Base-by-base conservation (phyloP, 2,329 filamentous ascomycete species). In the Cordyceps tenuipes region DNA sequence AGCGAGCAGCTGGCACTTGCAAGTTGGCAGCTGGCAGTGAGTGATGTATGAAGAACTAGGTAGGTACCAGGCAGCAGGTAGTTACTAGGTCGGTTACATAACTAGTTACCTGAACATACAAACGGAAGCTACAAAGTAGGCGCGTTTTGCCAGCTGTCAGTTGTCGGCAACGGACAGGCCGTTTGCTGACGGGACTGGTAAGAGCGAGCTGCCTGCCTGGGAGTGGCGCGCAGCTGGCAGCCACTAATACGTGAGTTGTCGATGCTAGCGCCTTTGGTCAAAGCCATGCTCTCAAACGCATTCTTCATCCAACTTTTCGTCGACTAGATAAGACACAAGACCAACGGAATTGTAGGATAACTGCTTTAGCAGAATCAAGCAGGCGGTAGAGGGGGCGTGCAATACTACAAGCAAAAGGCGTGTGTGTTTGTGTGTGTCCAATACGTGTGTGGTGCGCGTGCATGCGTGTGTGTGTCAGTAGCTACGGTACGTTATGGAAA, bases 321-420 rank as follows among this genome's bases (percentile, higher is more conserved):
- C 12, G 34, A 36, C 5, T 36, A 36, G 34, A 36, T 36, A 36
- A 29, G 29, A 29, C 34, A 36, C 12, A 36, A 29, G 29, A 29
- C 34, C 34, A 36, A 36, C 34, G 12, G 34, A 36, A 29, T 29
- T 29, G 29, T 8, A 29, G 1, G 7, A 36, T 36, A 36, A 13
- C 9, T 36, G 34, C 34, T 36, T 36, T 36, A 36, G 7, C 13
- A 13, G 39, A n/a, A 43, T 43, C n/a, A 10, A 43, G 15, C 43
- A 48, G 39, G 53, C 53, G 39, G n/a, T 43, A 23, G 21, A 57
- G 54, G 54, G 54, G 54, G 44, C 26, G 54, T 57, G 54, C 46
- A 58, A 41, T 29, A 31, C 31, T 34, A 21, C 46, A 29, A 57
- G 36, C 10, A 50, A 43, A 58, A 58, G 55, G 55, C 47, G 55